Conservation (phyloP, 768 basidiomycete species). For the Russula virescens region DNA sequence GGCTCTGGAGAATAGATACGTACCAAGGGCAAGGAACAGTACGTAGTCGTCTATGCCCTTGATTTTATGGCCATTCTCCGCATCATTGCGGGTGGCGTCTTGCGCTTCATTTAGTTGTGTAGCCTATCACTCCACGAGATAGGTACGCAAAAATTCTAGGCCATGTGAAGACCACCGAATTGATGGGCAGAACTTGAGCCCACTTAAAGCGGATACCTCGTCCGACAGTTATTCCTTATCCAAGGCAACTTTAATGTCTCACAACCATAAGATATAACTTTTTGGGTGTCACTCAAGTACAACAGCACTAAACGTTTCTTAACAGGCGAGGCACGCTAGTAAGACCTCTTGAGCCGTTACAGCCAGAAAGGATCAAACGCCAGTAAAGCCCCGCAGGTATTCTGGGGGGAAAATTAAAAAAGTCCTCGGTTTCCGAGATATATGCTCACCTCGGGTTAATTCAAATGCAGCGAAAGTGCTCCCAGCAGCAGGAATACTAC, state of each 20-base stretch:
- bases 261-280: no score
- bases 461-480: conserved; percentile 90
- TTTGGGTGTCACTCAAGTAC: no score
- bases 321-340: neutral
- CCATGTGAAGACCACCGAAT: neutral
- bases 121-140: neutral
- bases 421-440: neutral
- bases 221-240: neutral
- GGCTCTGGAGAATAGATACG: neutral
- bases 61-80: neutral
- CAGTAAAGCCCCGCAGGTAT: conserved; percentile 30
- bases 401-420: conserved; percentile 22
- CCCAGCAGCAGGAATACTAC: conserved; percentile 85
- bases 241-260: neutral
- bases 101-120: neutral
- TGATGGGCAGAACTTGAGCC: neutral
- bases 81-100: neutral
- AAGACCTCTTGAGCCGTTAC: neutral
- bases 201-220: neutral
- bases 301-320: neutral
- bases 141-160: neutral
- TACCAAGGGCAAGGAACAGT: neutral
- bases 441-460: conserved; percentile 59
- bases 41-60: no score
- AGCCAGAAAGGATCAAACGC: conserved; percentile 18